A percentile compares a stretch with the other conserved stretches of the same genome.
Conservation (phyloP, 2,329 filamentous ascomycete species). For the Pseudophaeomoniella oleicola region DNA sequence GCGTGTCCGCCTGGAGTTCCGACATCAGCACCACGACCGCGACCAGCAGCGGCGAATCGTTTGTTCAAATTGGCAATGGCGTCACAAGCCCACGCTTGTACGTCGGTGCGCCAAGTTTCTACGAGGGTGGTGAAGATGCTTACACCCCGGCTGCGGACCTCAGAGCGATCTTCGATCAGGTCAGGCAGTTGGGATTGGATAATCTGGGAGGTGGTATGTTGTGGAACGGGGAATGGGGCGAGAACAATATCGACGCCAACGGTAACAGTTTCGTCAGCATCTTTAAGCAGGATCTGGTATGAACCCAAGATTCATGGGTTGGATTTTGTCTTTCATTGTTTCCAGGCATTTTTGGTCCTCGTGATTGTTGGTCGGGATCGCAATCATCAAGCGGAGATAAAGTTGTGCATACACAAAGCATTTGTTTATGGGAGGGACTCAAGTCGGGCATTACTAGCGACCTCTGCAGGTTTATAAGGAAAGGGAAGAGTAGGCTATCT, state of each 20-base stretch:
- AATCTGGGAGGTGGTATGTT: slow-evolving; percentile 10
- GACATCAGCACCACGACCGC: slow-evolving; percentile 3
- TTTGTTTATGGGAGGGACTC: no score
- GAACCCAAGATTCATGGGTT: not conserved
- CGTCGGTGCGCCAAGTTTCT: slow-evolving; percentile 9
- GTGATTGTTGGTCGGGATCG: no score
- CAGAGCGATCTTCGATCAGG: slow-evolving; percentile 5
- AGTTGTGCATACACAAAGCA: no score
- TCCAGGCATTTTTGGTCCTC: no score
- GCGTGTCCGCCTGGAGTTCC: slow-evolving; percentile 6
- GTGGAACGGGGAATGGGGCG: slow-evolving; percentile 9
- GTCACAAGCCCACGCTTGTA: slow-evolving; percentile 6
- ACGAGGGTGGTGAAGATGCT: slow-evolving; percentile 3
- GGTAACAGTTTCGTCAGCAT: not conserved
- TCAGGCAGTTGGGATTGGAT: slow-evolving; percentile 4
- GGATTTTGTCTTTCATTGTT: not conserved
- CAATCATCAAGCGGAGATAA: no score
- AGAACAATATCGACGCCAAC: not conserved
- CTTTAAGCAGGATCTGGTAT: not conserved
- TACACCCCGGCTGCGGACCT: slow-evolving; percentile 5
- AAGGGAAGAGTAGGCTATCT: no score
- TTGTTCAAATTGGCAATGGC: slow-evolving; percentile 7
- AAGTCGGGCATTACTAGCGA: no score
- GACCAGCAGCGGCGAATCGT: not conserved
- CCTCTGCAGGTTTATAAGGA: no score